These are phyloP conservation scores for Rhodomyrtus tomentosa DNA, from an alignment of 345 rosid genomes.

Conservation along the genomic window DNA sequence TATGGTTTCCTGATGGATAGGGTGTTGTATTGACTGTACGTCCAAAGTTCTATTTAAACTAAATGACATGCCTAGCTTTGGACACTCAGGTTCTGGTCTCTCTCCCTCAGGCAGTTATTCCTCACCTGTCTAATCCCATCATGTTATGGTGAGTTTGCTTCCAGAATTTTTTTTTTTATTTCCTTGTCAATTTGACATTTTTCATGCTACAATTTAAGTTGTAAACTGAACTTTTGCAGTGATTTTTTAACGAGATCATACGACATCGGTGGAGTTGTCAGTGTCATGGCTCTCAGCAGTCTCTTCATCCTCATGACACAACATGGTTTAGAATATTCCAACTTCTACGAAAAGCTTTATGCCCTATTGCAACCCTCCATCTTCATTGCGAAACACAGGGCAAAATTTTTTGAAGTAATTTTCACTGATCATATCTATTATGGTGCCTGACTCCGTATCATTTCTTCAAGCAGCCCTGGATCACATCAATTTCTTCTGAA, in stretches of 20 bases:
- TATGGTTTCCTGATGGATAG: background rate
- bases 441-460: background rate
- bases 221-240: slow-evolving; percentile 27
- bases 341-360: slow-evolving; percentile 81
- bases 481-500: background rate
- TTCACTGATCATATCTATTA: background rate
- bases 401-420: slow-evolving; percentile 82
- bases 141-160: slow-evolving; percentile 50
- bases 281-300: slow-evolving; percentile 92
- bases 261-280: slow-evolving; percentile 91
- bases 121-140: slow-evolving; percentile 63
- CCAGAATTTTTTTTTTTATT: background rate
- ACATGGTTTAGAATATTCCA: slow-evolving; percentile 84
- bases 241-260: slow-evolving; percentile 90
- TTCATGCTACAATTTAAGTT: background rate
- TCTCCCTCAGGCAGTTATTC: slow-evolving; percentile 72
- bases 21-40: background rate
- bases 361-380: slow-evolving; percentile 68
- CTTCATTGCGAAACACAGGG: slow-evolving; percentile 83
- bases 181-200: background rate
- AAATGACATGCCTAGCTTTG: background rate
- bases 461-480: background rate
- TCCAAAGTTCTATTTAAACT: background rate
- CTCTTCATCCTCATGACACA: slow-evolving; percentile 87
- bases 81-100: slow-evolving; percentile 61